These are phyloP conservation scores for Auriscalpium microsporum DNA, from an alignment of 768 basidiomycete genomes.

Conservation along the genomic window DNA sequence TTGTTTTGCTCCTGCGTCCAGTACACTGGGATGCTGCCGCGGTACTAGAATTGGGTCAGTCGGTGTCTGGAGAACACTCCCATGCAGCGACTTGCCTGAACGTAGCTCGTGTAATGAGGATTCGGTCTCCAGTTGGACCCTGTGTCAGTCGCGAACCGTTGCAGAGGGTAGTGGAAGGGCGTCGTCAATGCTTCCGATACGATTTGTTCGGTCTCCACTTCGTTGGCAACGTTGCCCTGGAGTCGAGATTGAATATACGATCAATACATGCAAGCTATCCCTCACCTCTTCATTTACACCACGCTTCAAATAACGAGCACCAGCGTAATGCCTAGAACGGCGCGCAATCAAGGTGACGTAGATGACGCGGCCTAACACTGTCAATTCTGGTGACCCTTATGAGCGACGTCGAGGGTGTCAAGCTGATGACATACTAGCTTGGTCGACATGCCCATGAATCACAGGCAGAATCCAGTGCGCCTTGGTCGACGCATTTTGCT, in stretches of 20 bases:
- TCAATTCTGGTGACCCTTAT: constrained; percentile 57
- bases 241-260: background rate
- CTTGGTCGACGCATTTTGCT: constrained; percentile 31
- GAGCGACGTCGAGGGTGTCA: background rate
- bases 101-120: constrained; percentile 90
- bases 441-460: constrained; percentile 94
- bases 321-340: constrained; percentile 90
- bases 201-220: constrained; percentile 98
- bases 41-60: constrained; percentile 43
- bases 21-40: constrained; percentile 92
- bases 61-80: background rate
- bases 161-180: constrained; percentile 71
- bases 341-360: constrained; percentile 95
- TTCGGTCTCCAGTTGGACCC: constrained; percentile 46
- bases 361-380: constrained; percentile 80
- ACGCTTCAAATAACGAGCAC: constrained; percentile 87
- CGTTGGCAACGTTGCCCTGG: constrained; percentile 96
- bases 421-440: constrained; percentile 75
- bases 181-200: constrained; percentile 86
- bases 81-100: constrained; percentile 50
- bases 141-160: constrained; percentile 24
- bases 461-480: constrained; percentile 86
- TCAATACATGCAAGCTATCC: background rate
- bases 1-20: constrained; percentile 93
- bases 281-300: constrained; percentile 88